phyloP scores from a whole-genome alignment of 306 rosid genomes.

The Prunus mongolica region DNA sequence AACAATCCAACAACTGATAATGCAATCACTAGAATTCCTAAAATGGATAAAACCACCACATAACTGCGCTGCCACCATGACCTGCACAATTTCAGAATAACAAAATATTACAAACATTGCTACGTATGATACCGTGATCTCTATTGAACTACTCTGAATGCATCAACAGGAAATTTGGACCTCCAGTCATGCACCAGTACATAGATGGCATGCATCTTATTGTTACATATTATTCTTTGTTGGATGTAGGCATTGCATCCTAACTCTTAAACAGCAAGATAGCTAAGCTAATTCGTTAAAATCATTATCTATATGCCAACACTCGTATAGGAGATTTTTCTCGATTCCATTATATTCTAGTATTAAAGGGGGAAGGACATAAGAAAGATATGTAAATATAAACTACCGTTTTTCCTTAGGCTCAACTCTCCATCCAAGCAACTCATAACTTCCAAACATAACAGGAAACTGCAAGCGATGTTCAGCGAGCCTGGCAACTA shows the following conservation, averaged over 20 bases:
- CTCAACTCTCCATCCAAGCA: conserved; percentile 63
- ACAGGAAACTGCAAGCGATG: conserved; percentile 69
- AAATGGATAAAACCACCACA: conserved; percentile 35
- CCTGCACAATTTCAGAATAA: conserved; percentile 46
- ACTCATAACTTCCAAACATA: conserved; percentile 59
- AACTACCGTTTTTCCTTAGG: conserved; percentile 53
- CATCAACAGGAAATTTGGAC: too few relatives aligned
- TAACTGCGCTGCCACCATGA: conserved; percentile 58
- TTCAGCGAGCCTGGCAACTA: conserved; percentile 59
- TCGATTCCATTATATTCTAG: not conserved
- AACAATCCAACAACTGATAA: conserved; percentile 50
- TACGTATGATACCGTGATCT: conserved; percentile 1
- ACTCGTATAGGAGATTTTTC: not conserved
- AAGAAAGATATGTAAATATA: not conserved
- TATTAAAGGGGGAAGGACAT: not conserved
- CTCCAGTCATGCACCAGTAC: too few relatives aligned
- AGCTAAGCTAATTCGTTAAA: not conserved
- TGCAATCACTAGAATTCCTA: conserved; percentile 46
- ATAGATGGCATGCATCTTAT: too few relatives aligned
- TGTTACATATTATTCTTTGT: too few relatives aligned
- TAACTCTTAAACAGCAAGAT: not conserved
- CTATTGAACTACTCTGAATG: too few relatives aligned
- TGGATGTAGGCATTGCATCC: not conserved
- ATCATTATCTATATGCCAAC: not conserved
- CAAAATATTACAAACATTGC: not conserved